phyloP scores from a whole-genome alignment of 2,329 filamentous ascomycete genomes.

The Fusarium oligoseptatum region DNA sequence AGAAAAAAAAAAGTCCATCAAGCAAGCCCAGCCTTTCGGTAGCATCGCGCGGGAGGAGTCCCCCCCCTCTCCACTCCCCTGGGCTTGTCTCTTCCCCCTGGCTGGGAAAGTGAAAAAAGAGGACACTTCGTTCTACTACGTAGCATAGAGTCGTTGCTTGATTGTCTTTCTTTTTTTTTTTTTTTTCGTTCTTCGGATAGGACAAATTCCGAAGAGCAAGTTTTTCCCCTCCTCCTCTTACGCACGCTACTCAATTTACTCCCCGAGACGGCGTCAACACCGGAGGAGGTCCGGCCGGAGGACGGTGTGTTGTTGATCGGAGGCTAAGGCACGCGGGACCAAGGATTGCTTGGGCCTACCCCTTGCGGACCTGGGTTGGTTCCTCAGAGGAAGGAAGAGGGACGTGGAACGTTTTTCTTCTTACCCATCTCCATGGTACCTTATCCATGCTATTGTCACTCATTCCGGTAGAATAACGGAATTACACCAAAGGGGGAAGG shows the following conservation, averaged over 20 bases:
- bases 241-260: not conserved
- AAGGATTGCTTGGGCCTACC: not conserved
- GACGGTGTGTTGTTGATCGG: not conserved
- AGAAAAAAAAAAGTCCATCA: not conserved
- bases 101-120: not conserved
- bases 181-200: not conserved
- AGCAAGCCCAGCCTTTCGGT: not conserved
- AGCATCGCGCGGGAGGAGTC: not conserved
- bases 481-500: constrained; percentile 33
- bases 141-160: not conserved
- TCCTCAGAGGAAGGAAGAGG: not conserved
- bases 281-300: not conserved
- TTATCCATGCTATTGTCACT: not conserved
- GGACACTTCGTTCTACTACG: not conserved
- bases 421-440: not conserved
- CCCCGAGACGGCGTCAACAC: not conserved
- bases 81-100: not conserved
- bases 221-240: not conserved
- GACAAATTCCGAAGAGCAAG: not conserved
- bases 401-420: not conserved
- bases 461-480: constrained; percentile 2
- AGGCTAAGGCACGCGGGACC: not conserved
- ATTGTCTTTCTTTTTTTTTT: not conserved
- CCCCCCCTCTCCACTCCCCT: not conserved
- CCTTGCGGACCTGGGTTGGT: not conserved